phyloP scores from a whole-genome alignment of 441 rosid species.

The Populus hybrid region DNA sequence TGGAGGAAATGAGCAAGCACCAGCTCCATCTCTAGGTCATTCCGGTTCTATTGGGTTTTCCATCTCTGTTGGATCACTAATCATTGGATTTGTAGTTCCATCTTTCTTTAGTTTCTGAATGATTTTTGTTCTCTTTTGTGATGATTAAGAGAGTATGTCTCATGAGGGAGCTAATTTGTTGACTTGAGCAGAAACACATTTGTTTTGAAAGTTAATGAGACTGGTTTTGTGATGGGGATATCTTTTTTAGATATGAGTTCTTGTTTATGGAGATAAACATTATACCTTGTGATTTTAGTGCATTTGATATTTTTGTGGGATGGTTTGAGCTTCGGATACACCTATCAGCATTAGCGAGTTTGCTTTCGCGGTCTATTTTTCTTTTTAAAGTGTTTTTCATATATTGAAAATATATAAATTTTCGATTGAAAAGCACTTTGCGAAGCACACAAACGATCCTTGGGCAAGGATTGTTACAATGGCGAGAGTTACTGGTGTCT shows the following conservation, averaged over 20 bases:
- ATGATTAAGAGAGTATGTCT: slow-evolving; percentile 1
- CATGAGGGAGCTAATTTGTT: slow-evolving; percentile 20
- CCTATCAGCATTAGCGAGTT: no score
- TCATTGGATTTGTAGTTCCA: slow-evolving; percentile 19
- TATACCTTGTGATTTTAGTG: neutral
- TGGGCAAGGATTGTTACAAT: no score
- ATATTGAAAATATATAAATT: no score
- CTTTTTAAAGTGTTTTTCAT: no score
- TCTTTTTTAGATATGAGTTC: neutral
- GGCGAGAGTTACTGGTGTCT: no score
- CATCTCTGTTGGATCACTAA: slow-evolving; percentile 23
- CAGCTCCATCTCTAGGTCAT: slow-evolving; percentile 30
- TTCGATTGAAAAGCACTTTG: no score
- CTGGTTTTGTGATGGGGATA: neutral
- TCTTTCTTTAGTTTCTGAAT: slow-evolving; percentile 18
- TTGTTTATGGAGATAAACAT: no score
- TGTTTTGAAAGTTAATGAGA: neutral
- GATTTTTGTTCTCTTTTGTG: slow-evolving; percentile 1
- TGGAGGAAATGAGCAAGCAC: slow-evolving; percentile 16
- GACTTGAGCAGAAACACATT: neutral
- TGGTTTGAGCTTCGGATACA: neutral
- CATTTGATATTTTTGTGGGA: neutral
- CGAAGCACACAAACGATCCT: no score
- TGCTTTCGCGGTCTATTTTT: no score
- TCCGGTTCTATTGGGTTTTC: slow-evolving; percentile 19